Evolutionary conservation across 768 basidiomycete genomes (phyloP).

Genomic region (Amanita rimosa): DNA sequence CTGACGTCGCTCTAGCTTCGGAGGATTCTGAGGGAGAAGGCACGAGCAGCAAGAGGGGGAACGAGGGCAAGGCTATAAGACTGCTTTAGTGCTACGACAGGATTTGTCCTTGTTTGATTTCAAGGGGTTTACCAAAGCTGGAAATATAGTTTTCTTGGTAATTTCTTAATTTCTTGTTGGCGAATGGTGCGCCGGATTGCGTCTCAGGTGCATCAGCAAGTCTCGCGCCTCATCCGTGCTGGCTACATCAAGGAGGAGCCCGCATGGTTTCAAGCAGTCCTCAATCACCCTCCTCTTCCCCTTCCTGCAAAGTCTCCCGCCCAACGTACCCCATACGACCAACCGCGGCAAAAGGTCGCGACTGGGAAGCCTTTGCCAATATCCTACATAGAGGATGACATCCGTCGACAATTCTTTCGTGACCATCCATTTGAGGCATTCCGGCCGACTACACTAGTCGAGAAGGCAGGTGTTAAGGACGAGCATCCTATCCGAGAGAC

Average conservation of each 20-base stretch:
- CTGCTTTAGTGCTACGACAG: too few species aligned
- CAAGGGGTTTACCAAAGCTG: too few species aligned
- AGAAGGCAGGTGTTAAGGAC: constrained; percentile 46
- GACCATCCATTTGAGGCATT: constrained; percentile 98
- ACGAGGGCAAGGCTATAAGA: constrained; percentile 10
- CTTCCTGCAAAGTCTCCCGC: constrained; percentile 70
- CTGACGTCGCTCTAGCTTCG: constrained; percentile 23
- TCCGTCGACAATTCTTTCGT: constrained; percentile 84
- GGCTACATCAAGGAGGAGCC: constrained; percentile 55
- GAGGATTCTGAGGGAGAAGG: constrained; percentile 41
- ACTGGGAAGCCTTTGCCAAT: constrained; percentile 43
- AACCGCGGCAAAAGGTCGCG: constrained; percentile 16
- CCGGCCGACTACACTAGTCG: constrained; percentile 66
- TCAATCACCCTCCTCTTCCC: constrained; percentile 80
- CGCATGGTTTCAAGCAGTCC: constrained; percentile 76
- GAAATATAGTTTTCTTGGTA: not conserved
- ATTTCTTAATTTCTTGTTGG: not conserved
- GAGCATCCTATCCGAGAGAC: constrained; percentile 45
- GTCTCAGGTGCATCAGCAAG: constrained; percentile 81
- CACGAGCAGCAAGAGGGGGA: constrained; percentile 16
- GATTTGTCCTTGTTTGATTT: constrained; percentile 14
- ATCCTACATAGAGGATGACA: constrained; percentile 71
- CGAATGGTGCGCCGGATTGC: constrained; percentile 76
- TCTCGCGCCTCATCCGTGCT: constrained; percentile 66
- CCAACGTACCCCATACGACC: constrained; percentile 43